Conservation (phyloP, 1,284 basidiomycete genomes). For the Moesziomyces aphidis region DNA sequence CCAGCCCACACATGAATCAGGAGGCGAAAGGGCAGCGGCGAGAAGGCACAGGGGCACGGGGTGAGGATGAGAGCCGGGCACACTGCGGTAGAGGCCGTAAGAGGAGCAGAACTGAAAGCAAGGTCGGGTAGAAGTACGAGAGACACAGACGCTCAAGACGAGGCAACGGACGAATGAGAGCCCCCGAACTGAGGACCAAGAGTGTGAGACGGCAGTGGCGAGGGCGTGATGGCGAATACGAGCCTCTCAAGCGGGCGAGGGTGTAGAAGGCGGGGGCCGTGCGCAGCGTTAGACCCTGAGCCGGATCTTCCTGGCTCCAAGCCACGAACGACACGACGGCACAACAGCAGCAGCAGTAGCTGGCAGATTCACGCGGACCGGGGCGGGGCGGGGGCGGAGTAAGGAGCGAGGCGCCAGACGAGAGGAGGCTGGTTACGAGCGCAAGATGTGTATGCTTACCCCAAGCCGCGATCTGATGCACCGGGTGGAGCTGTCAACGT, state of each 20-base stretch:
- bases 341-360: not conserved
- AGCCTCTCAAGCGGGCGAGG: slow-evolving; percentile 8
- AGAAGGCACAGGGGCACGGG: not conserved
- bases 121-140: too few species aligned
- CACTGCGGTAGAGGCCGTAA: too few species aligned
- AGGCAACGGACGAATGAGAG: too few species aligned
- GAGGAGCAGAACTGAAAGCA: too few species aligned
- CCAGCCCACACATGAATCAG: not conserved
- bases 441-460: slow-evolving; percentile 18
- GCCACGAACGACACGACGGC: not conserved
- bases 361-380: not conserved
- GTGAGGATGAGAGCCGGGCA: too few species aligned
- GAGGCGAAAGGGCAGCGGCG: not conserved
- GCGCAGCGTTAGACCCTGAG: slow-evolving; percentile 27
- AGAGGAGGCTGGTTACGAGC: not conserved
- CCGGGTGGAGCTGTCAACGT: slow-evolving; percentile 15
- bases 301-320: slow-evolving; percentile 1
- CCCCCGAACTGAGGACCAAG: not conserved
- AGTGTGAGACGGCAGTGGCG: slow-evolving; percentile 16
- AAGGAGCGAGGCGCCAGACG: not conserved
- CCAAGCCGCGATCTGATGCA: slow-evolving; percentile 31
- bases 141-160: too few species aligned
- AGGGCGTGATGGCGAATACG: slow-evolving; percentile 33
- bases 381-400: not conserved
- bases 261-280: slow-evolving; percentile 13